Evolutionary conservation across 768 basidiomycete species (phyloP).

Genomic region (Trametopsis cervina): DNA sequence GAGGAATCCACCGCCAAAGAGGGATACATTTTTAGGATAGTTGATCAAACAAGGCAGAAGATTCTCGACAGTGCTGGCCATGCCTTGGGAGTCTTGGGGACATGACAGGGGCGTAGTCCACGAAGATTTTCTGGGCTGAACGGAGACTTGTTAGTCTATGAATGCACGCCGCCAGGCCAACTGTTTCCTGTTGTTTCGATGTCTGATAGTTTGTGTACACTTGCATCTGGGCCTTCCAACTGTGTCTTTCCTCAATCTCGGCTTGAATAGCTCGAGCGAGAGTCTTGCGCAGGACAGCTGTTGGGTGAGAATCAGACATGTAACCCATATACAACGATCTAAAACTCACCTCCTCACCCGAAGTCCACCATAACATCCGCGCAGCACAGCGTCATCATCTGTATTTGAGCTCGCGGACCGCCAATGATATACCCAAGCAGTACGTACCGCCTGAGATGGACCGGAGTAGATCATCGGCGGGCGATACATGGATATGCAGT

Average conservation of each 20-base stretch:
- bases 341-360: constrained; percentile 33
- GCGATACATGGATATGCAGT: constrained; percentile 23
- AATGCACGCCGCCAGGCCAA: too few species aligned
- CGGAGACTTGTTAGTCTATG: too few species aligned
- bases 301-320: neutral
- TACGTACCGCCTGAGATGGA: constrained; percentile 58
- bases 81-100: too few species aligned
- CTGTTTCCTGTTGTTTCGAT: too few species aligned
- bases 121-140: too few species aligned
- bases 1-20: too few species aligned
- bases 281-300: constrained; percentile 48
- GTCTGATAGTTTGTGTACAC: too few species aligned
- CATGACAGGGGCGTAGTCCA: too few species aligned
- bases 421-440: constrained; percentile 39
- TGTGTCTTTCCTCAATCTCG: constrained; percentile 49
- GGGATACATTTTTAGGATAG: too few species aligned
- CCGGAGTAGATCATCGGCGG: constrained; percentile 44
- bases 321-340: neutral
- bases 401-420: constrained; percentile 8
- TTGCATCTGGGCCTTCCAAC: constrained; percentile 52
- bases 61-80: too few species aligned
- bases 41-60: too few species aligned
- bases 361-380: constrained; percentile 48
- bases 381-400: constrained; percentile 25
- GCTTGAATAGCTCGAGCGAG: constrained; percentile 42